phyloP scores from a whole-genome alignment of 495 filamentous ascomycete genomes.

The Trichocladium antarcticum region DNA sequence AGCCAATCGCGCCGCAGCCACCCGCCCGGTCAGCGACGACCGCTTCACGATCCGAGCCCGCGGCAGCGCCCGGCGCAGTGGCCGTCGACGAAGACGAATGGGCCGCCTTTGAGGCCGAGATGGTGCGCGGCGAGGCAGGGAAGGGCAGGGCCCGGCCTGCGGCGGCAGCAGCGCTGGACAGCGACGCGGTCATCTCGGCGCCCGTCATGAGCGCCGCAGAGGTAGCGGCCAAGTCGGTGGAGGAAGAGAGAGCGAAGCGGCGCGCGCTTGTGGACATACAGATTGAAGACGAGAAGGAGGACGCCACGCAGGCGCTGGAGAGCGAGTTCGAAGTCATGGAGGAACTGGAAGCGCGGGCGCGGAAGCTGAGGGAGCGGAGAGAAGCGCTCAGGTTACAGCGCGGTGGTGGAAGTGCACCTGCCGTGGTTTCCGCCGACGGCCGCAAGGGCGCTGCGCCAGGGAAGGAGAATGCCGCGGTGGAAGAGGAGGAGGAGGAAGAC shows the following conservation, averaged over 20 bases:
- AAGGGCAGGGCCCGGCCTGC: conserved; percentile 11
- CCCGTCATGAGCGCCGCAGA: conserved; percentile 60
- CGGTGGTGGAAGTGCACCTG: no score
- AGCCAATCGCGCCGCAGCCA: conserved; percentile 7
- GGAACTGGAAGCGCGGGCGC: conserved; percentile 68
- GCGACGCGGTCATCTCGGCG: conserved; percentile 56
- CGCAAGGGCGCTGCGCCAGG: conserved; percentile 18
- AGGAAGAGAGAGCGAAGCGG: conserved; percentile 44
- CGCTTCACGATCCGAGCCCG: conserved; percentile 12
- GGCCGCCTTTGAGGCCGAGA: conserved; percentile 84
- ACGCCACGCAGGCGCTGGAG: conserved; percentile 67
- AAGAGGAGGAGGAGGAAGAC: conserved; percentile 37
- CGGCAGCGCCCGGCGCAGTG: conserved; percentile 7
- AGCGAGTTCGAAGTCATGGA: conserved; percentile 96
- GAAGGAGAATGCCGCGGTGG: conserved; percentile 29
- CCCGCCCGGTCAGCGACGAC: conserved; percentile 8
- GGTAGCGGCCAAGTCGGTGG: conserved; percentile 55
- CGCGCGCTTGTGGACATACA: conserved; percentile 50
- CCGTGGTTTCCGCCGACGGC: not conserved
- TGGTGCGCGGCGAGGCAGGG: conserved; percentile 42
- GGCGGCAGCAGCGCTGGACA: conserved; percentile 16
- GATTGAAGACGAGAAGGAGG: conserved; percentile 66
- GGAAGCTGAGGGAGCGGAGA: conserved; percentile 58
- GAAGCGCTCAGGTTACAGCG: conserved; percentile 36
- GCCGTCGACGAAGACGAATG: conserved; percentile 71